Evolutionary conservation across 2,329 filamentous ascomycete genomes (phyloP).

Genomic region (Fusarium circinatum): DNA sequence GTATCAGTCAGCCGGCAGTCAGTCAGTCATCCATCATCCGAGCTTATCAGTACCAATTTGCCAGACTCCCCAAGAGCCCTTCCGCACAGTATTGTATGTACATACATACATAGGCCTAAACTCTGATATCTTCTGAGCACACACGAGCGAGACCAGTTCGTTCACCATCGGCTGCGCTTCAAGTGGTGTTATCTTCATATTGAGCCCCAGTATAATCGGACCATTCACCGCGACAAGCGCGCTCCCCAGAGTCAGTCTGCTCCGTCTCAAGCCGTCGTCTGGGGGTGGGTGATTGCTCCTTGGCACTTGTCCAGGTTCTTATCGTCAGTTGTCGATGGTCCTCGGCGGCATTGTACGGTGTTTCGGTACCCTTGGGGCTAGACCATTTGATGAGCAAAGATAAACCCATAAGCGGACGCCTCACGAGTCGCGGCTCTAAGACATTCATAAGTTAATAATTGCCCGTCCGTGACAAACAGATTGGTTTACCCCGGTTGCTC

Average conservation of each 20-base stretch:
- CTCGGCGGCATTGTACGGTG: slow-evolving; percentile 1
- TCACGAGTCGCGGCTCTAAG: slow-evolving; percentile 23
- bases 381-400: slow-evolving; percentile 26
- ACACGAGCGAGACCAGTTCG: slow-evolving; percentile 22
- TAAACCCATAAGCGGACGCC: slow-evolving; percentile 21
- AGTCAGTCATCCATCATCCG: background rate
- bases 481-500: slow-evolving; percentile 7
- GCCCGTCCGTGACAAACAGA: slow-evolving; percentile 12
- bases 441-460: slow-evolving; percentile 7
- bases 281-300: slow-evolving; percentile 14
- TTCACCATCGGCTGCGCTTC: slow-evolving; percentile 5
- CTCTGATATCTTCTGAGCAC: slow-evolving; percentile 8
- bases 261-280: slow-evolving; percentile 32
- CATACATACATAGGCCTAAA: background rate
- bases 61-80: slow-evolving; percentile 17
- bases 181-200: slow-evolving; percentile 23
- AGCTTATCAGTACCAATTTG: background rate
- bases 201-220: slow-evolving; percentile 30
- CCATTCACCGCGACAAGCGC: slow-evolving; percentile 45
- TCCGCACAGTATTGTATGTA: background rate
- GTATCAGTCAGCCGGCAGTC: background rate
- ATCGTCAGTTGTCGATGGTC: slow-evolving; percentile 31
- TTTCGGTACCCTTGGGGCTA: slow-evolving; percentile 30
- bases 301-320: slow-evolving; percentile 27
- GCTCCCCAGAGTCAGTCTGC: slow-evolving; percentile 36